Base-by-base conservation (phyloP, 176 grass and related monocot species). In the Oryza brachyantha region DNA sequence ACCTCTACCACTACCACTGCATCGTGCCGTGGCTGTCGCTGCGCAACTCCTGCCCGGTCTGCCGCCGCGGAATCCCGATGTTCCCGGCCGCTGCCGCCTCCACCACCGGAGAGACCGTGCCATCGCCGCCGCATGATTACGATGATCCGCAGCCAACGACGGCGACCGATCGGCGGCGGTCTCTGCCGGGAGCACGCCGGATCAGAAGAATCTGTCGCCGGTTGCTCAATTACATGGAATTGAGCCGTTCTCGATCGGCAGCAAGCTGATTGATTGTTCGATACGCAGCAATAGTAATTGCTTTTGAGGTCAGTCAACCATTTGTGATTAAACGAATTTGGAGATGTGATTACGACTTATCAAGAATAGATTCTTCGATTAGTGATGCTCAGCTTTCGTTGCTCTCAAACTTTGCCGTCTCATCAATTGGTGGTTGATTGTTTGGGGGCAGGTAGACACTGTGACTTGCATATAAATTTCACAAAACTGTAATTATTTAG, bases 21-120 rank as follows among this genome's bases (percentile, higher is more conserved):
- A 50, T 50, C 46, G 46, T 7, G 46, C 46, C 19, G 46, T 50
- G 46, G 46, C 46, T 50, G 46, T 50, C 17, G 46, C 46, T 50
- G 34, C 55, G n/a, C 6, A 84, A 84, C 24, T 75, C 64, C 3
- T 88, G 86, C 48, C 81, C 77, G 55, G 31, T 84, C 34, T 88
- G 86, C 81, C 73, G 46, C 46, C 17, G 46, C 46, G 21, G 46
- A 14, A 5, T 50, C 17, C 16, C 16, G 17, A 50, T 43, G 41
- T 3, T 14, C 13, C 13, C 13, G 1, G 39, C 39, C 12, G 10
- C 39, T 10, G 39, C 39, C 12, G 10, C 39, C 39, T 41, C 2
- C 39, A 41, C 10, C 43, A 17, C 0, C 0, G 46, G 7, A 1
- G 17, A 19, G 4, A 3, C 17, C 1, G 25, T 8, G 1, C 10